A percentile compares a stretch with the other conserved stretches of the same genome.
phyloP scores from a whole-genome alignment of 148 eudicot species.

The Cornus suecica region DNA sequence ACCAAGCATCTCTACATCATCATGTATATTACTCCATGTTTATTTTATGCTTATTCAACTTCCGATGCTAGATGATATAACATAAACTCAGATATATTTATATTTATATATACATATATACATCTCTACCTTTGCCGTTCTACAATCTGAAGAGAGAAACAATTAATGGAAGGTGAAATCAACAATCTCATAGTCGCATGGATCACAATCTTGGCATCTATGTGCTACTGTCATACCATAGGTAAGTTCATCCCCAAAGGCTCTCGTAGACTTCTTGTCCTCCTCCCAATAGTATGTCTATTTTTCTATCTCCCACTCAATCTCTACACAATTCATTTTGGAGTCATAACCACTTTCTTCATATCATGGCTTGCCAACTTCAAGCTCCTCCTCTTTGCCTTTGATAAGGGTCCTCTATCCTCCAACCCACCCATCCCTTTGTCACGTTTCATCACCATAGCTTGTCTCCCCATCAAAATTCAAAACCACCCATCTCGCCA shows the following conservation, averaged over 20 bases:
- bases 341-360: conserved; percentile 29
- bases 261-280: conserved; percentile 22
- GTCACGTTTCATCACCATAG: conserved; percentile 19
- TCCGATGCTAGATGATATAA: too few species aligned
- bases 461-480: conserved; percentile 28
- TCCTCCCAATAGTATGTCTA: conserved; percentile 28
- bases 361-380: conserved; percentile 50
- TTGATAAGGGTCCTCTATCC: conserved; percentile 26
- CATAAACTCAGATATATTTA: too few species aligned
- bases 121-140: too few species aligned
- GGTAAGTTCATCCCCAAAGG: conserved; percentile 27
- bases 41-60: too few species aligned
- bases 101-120: too few species aligned
- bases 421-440: conserved; percentile 20
- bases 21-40: too few species aligned
- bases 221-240: conserved; percentile 26
- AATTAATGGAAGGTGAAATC: conserved; percentile 32
- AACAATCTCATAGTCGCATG: conserved; percentile 29
- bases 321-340: conserved; percentile 34
- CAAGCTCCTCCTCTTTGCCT: conserved; percentile 33
- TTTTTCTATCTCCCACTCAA: conserved; percentile 39
- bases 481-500: conserved; percentile 1
- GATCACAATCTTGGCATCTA: conserved; percentile 16
- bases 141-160: too few species aligned
- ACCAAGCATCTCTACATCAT: too few species aligned